Evolutionary conservation across 2,329 filamentous ascomycete genomes (phyloP).

Genomic region (Didymella sp.): DNA sequence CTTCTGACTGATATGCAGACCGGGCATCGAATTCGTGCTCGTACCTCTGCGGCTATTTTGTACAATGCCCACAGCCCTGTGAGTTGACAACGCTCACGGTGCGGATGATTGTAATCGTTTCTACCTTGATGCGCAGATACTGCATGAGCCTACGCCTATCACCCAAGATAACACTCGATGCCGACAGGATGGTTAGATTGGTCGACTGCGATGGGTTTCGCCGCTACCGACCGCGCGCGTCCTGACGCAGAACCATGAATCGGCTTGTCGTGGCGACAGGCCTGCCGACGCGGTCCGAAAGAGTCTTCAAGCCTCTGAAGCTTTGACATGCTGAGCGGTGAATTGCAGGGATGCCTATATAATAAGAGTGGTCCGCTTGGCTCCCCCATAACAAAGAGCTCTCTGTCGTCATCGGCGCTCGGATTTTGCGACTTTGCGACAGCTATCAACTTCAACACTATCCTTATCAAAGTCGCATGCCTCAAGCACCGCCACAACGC

Average conservation of each 20-base stretch:
- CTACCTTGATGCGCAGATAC: background rate
- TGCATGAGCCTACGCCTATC: slow-evolving; percentile 2
- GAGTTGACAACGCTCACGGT: background rate
- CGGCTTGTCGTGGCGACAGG: slow-evolving; percentile 12
- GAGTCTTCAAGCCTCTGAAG: slow-evolving; percentile 16
- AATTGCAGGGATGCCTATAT: slow-evolving; percentile 4
- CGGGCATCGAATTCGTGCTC: background rate
- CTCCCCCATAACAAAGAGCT: slow-evolving; percentile 5
- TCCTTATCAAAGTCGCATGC: slow-evolving; percentile 13
- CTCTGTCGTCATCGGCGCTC: slow-evolving; percentile 25
- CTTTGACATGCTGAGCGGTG: slow-evolving; percentile 20
- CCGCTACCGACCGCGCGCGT: slow-evolving; percentile 9
- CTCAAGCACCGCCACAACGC: slow-evolving; percentile 27
- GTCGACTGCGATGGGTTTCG: slow-evolving; percentile 1
- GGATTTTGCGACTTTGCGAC: slow-evolving; percentile 14
- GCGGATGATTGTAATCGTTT: background rate
- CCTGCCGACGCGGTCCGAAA: slow-evolving; percentile 17
- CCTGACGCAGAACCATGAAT: slow-evolving; percentile 8
- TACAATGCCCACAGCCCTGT: background rate
- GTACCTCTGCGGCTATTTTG: background rate
- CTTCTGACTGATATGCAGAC: background rate
- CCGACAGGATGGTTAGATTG: background rate
- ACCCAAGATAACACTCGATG: slow-evolving; percentile 1
- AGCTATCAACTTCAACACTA: slow-evolving; percentile 27
- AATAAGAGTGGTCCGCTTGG: slow-evolving; percentile 5